These are phyloP conservation scores for Fraxinus albicans DNA, from an alignment of 305 asterid species.

Conservation along the genomic window DNA sequence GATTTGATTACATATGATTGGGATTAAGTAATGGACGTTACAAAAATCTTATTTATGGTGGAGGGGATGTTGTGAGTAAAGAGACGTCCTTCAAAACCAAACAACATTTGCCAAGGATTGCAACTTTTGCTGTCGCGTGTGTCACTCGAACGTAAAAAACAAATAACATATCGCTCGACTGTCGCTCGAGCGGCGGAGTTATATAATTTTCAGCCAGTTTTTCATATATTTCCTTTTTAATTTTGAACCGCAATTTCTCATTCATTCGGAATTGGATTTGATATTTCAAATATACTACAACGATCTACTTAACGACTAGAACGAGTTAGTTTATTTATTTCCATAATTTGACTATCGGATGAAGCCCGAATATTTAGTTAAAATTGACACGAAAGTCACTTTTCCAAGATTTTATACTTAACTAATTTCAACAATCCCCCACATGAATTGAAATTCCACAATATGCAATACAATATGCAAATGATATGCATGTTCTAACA, in stretches of 20 bases:
- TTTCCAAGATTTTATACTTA: not conserved
- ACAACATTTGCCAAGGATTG: not conserved
- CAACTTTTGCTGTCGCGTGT: not conserved
- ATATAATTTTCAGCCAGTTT: not conserved
- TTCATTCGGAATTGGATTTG: not conserved
- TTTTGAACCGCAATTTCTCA: not conserved
- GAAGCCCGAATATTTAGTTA: not conserved
- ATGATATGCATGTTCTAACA: not conserved
- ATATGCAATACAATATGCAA: not conserved
- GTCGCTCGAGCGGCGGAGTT: not conserved
- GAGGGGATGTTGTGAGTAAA: not conserved
- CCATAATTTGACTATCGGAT: not conserved
- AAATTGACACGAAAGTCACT: no score
- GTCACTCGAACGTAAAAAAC: not conserved
- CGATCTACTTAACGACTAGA: not conserved
- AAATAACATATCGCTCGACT: no score
- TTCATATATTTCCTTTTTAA: not conserved
- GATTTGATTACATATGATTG: no score
- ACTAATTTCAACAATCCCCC: not conserved
- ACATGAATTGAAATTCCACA: not conserved
- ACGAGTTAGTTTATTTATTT: no score
- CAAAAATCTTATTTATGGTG: no score
- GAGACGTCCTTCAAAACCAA: not conserved
- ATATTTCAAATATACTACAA: not conserved
- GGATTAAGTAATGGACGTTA: not conserved